Percentiles rank a stretch among this genome's conserved stretches.
Conservation (phyloP, 768 basidiomycete genomes). For the Amanita fuliginea region DNA sequence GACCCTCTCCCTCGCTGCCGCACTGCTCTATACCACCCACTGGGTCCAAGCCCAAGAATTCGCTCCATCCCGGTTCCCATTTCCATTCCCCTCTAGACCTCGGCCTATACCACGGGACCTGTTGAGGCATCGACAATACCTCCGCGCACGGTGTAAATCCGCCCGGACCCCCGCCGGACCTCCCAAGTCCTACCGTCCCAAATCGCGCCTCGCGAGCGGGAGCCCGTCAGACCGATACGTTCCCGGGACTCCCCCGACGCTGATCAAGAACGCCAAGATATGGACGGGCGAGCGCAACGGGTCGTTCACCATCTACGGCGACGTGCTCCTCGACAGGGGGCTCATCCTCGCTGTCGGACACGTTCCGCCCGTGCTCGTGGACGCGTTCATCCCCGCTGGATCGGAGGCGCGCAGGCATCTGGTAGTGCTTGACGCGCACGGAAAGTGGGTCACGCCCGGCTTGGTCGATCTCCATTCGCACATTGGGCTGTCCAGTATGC, state of each 20-base stretch:
- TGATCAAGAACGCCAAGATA: conserved; percentile 60
- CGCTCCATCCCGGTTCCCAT: background rate
- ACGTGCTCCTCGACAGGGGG: conserved; percentile 54
- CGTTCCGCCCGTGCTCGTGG: conserved; percentile 13
- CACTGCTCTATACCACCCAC: background rate
- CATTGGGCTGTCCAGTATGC: conserved; percentile 25
- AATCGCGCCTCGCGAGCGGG: conserved; percentile 5
- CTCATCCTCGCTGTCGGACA: conserved; percentile 46
- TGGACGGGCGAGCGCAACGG: conserved; percentile 67
- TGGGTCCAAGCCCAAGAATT: background rate
- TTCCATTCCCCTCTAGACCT: background rate
- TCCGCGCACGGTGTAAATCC: background rate
- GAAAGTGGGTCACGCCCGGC: conserved; percentile 46
- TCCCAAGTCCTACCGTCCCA: background rate
- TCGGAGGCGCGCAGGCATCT: conserved; percentile 11
- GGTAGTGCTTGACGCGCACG: conserved; percentile 39
- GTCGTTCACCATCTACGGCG: conserved; percentile 42
- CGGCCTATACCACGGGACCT: background rate
- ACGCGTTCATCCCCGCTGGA: background rate
- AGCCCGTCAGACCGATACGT: conserved; percentile 41
- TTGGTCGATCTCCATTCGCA: conserved; percentile 39
- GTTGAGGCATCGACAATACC: background rate
- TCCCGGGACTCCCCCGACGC: conserved; percentile 37
- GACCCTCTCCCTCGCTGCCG: background rate
- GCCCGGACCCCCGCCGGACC: conserved; percentile 2